These are phyloP conservation scores for Phytophthora pini DNA, from an alignment of 352 stramenopile species.

Conservation along the genomic window DNA sequence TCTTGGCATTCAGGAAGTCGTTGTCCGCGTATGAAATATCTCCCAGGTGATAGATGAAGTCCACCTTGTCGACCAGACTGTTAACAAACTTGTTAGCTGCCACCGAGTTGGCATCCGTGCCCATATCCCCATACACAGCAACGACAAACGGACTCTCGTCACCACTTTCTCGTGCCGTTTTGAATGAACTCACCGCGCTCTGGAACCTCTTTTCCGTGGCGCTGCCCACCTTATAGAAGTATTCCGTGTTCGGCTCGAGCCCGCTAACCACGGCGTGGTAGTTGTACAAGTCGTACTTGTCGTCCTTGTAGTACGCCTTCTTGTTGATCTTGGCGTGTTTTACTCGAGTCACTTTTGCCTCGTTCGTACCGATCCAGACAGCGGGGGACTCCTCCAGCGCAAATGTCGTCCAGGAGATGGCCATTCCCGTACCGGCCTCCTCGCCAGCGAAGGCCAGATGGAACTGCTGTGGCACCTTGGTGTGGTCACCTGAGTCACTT, in stretches of 20 bases:
- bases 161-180: too few relatives aligned
- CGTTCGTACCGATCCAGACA: conserved; percentile 43
- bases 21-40: neutral
- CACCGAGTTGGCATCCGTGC: too few relatives aligned
- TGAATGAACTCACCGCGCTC: too few relatives aligned
- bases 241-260: conserved; percentile 42
- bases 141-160: too few relatives aligned
- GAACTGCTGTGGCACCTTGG: too few relatives aligned
- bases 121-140: too few relatives aligned
- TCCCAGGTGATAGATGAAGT: neutral
- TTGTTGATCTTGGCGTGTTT: conserved; percentile 21
- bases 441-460: too few relatives aligned
- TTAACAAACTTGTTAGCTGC: too few relatives aligned
- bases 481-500: too few relatives aligned
- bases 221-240: conserved; percentile 40
- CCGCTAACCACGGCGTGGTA: conserved; percentile 52
- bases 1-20: neutral
- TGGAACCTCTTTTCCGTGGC: neutral
- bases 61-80: too few relatives aligned
- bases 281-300: conserved; percentile 51
- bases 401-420: conserved; percentile 1
- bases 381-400: conserved; percentile 1
- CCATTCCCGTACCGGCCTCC: neutral
- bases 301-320: conserved; percentile 49
- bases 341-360: conserved; percentile 4